Base-by-base conservation (phyloP, 2,329 filamentous ascomycete species). In the Pseudogymnoascus verrucosus region DNA sequence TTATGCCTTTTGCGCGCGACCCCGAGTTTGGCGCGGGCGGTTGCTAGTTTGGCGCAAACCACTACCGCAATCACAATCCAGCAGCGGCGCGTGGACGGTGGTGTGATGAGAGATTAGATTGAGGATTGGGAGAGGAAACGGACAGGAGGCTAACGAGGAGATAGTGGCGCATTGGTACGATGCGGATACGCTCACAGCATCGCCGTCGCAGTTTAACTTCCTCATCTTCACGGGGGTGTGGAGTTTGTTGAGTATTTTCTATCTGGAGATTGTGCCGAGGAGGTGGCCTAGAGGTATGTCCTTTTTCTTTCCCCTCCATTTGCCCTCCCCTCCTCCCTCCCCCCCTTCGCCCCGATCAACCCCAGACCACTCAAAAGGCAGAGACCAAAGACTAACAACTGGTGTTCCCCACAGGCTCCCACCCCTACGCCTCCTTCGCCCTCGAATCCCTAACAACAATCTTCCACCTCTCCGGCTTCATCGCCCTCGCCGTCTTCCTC, bases 121-220 rank as follows among this genome's bases (percentile, higher is more conserved):
- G n/a, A n/a, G n/a, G n/a, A n/a, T n/a, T n/a, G n/a, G n/a, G n/a
- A n/a, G n/a, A n/a, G n/a, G 21, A 21, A 3, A 21, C 21, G 21
- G 3, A 21, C 2, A 21, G 8, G n/a, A 21, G 19, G 19, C 40
- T 39, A 21, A 34, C 26, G 16, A n/a, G 16, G 16, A 11, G 7
- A 16, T 12, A 87, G 85, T 87, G 63, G 77, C 82, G 67, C 78
- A 86, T 73, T 87, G 83, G 82, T 86, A 85, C 72, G 78, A 82
- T 71, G 76, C 74, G 65, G 76, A 84, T 69, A 88, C 82, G 69
- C 76, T 79, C 67, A 79, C 78, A 3, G 68, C 78, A 16, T 79
- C 84, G n/a, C 84, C 85, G 0, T 75, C 78, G 3, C 79, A 84
- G 66, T 74, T 87, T 74, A 82, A 80, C 76, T 86, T 85, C 72